phyloP scores from a whole-genome alignment of 768 basidiomycete species.

The Suillus bovinus region DNA sequence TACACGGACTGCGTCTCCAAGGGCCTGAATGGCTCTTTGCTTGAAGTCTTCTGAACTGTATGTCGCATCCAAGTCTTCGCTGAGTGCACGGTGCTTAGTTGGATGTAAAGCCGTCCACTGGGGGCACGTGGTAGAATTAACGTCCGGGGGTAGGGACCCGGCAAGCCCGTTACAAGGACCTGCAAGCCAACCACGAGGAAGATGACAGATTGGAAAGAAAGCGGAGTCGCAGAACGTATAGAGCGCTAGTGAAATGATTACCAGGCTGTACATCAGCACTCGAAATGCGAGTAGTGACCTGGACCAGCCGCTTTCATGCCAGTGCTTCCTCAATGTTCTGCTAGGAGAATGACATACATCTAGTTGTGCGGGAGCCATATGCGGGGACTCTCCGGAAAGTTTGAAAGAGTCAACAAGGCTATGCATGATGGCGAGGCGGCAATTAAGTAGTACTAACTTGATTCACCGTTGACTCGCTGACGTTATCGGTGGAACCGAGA shows the following conservation, averaged over 20 bases:
- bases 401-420: background rate
- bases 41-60: conserved; percentile 36
- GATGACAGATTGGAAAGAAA: background rate
- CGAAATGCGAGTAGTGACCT: background rate
- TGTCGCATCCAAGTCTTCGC: conserved; percentile 26
- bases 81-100: conserved; percentile 25
- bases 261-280: background rate
- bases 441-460: background rate
- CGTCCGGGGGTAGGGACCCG: conserved; percentile 1
- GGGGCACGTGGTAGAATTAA: conserved; percentile 25
- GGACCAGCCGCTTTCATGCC: background rate
- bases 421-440: background rate
- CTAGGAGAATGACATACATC: background rate
- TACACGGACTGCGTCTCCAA: conserved; percentile 36
- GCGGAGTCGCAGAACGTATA: background rate
- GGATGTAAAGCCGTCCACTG: conserved; percentile 33
- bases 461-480: background rate
- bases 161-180: background rate
- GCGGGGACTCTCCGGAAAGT: background rate
- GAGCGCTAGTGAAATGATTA: background rate
- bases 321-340: background rate
- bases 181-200: background rate
- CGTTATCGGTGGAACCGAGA: background rate
- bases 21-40: conserved; percentile 27
- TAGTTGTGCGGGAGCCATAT: background rate